These are phyloP conservation scores for Passiflora organensis DNA, from an alignment of 345 rosid species.

Conservation along the genomic window DNA sequence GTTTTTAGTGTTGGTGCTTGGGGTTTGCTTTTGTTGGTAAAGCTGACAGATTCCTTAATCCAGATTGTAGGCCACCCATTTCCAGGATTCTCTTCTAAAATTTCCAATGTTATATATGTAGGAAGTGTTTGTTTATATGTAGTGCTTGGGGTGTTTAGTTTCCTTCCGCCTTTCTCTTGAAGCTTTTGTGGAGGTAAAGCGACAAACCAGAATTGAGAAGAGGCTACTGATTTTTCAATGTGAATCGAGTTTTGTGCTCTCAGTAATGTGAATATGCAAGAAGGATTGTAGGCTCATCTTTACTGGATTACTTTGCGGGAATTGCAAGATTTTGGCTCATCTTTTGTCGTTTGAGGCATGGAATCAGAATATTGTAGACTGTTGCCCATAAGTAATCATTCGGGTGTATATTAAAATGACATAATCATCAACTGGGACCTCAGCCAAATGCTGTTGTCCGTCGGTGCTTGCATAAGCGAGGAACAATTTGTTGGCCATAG, in stretches of 20 bases:
- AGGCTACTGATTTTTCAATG: no score
- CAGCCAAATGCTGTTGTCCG: no score
- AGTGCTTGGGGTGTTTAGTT: background rate
- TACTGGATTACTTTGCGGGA: slow-evolving; percentile 9
- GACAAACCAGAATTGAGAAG: no score
- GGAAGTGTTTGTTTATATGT: slow-evolving; percentile 2
- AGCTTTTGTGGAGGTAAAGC: background rate
- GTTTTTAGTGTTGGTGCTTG: slow-evolving; percentile 22
- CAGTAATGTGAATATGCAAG: slow-evolving; percentile 16
- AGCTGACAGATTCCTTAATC: slow-evolving; percentile 37
- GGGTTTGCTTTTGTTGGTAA: slow-evolving; percentile 18
- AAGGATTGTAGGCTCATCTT: slow-evolving; percentile 6
- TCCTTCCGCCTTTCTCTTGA: background rate
- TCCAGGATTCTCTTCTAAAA: slow-evolving; percentile 15
- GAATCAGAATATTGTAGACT: no score
- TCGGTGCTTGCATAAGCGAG: no score
- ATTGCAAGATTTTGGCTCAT: slow-evolving; percentile 17
- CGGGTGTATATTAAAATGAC: background rate
- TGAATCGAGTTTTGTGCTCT: no score
- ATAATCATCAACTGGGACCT: background rate
- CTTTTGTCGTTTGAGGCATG: slow-evolving; percentile 6
- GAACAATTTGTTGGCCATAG: no score
- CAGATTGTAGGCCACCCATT: slow-evolving; percentile 25
- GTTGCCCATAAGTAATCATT: background rate
- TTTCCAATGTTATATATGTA: slow-evolving; percentile 11